Evolutionary conservation across 1,139 yeast genomes (phyloP), one percentile per base, ranked within the genome.

Genomic region (Zhuliangozyma parablackwelliae): DNA sequence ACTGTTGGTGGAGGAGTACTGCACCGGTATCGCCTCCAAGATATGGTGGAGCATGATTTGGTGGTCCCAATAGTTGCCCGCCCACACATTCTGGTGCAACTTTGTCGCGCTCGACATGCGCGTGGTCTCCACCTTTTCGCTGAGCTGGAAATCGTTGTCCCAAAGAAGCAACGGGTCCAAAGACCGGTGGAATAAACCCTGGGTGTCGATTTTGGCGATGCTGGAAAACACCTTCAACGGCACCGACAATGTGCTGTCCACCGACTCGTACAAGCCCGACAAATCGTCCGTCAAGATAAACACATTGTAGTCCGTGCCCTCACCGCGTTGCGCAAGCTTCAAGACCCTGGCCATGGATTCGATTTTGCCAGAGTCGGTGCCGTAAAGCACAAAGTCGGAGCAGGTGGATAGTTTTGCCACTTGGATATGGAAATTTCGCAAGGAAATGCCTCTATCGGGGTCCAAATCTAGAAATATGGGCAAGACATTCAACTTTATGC

Each of bases 61-160:
- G 44, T 61, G 62, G 46, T 71, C 75, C 75, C 74, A 68, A 2
- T 78, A 65, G 51, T 89, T 90, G 1, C 97, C 97, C 33, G 82
- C 69, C 90, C 90, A 90, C 5, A 89, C 76, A 32, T 75, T 69
- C 1, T 64, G 58, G 11, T 63, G 59, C 3, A 85, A 63, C 12
- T 66, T 69, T 0, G 94, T 75, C 0, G 96, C 95, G 2, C 87
- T 69, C 1, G 96, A 82, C 92, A 90, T 85, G 53, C 78, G 77
- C 3, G 88, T 69, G 43, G 89, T 82, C 57, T 89, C 96, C 9
- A 85, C 68, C 42, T 85, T 79, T 54, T 90, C 97, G 49, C 84
- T 80, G 40, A 80, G 71, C 28, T 75, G 67, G 51, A 82, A 81
- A 50, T 87, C 86, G 26, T 78, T 68, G 49, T 83, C 89, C 94